Conservation (phyloP, 2,329 filamentous ascomycete species). For the Aspergillus sp. region DNA sequence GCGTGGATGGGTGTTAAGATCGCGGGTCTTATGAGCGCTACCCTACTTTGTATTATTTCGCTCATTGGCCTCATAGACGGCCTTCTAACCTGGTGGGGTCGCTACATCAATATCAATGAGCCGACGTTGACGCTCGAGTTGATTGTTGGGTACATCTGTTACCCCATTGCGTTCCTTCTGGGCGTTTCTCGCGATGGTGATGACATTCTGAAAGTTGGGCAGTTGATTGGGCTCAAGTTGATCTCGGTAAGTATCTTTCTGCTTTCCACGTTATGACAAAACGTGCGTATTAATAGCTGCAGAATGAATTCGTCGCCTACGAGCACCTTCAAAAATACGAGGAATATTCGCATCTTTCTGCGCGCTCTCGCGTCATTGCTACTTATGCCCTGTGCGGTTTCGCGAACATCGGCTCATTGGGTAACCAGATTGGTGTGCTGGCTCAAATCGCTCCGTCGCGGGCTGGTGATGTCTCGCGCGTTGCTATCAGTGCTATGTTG, state of each 20-base stretch:
- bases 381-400: constrained; percentile 78
- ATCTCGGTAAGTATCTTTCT: constrained; percentile 51
- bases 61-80: constrained; percentile 68
- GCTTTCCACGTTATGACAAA: background rate
- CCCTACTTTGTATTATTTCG: constrained; percentile 76
- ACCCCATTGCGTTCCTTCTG: constrained; percentile 72
- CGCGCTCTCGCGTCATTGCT: constrained; percentile 70
- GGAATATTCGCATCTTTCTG: constrained; percentile 53
- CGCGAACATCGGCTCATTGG: constrained; percentile 80
- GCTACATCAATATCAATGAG: constrained; percentile 65
- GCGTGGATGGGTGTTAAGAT: constrained; percentile 84
- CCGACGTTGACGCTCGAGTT: constrained; percentile 67
- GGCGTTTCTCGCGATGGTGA: constrained; percentile 61
- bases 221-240: constrained; percentile 78
- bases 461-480: constrained; percentile 64
- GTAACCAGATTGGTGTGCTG: constrained; percentile 83
- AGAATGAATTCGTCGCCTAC: constrained; percentile 77
- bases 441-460: constrained; percentile 71
- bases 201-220: constrained; percentile 63
- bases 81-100: constrained; percentile 75
- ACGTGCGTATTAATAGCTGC: constrained; percentile 1
- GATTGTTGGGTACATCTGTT: constrained; percentile 70
- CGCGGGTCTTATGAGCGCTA: constrained; percentile 71
- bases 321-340: constrained; percentile 45
- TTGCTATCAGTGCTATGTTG: constrained; percentile 70